Evolutionary conservation across 441 rosid genomes (phyloP).

Genomic region (Gossypium aridum): DNA sequence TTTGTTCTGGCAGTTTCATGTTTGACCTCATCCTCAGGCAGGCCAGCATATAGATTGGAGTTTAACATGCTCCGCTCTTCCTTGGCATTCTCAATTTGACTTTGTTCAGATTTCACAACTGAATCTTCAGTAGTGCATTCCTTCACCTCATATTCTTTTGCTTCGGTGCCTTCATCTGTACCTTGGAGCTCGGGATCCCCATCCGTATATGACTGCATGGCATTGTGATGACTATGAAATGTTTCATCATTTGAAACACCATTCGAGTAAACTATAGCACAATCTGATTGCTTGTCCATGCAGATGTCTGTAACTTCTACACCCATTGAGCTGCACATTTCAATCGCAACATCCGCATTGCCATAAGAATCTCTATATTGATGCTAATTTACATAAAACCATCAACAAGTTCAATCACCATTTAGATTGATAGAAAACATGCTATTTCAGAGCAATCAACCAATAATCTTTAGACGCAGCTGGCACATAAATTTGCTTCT

Average conservation of each 20-base stretch:
- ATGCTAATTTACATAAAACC: not conserved
- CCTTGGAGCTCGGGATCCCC: slow-evolving; percentile 40
- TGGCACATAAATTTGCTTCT: not conserved
- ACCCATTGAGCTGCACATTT: slow-evolving; percentile 43
- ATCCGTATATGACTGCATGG: slow-evolving; percentile 35
- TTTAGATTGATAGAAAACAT: not conserved
- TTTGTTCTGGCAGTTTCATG: slow-evolving; percentile 24
- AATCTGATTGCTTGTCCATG: slow-evolving; percentile 82
- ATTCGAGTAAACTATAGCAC: slow-evolving; percentile 41
- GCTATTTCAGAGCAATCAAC: slow-evolving; percentile 1
- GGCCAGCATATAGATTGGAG: slow-evolving; percentile 24
- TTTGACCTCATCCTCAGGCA: slow-evolving; percentile 26
- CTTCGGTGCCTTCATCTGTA: slow-evolving; percentile 49
- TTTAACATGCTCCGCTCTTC: slow-evolving; percentile 25
- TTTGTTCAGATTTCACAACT: slow-evolving; percentile 27
- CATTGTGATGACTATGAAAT: slow-evolving; percentile 32
- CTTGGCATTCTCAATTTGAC: slow-evolving; percentile 21
- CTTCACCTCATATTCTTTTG: slow-evolving; percentile 74
- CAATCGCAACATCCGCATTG: not conserved
- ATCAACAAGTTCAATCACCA: not conserved
- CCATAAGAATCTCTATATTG: slow-evolving; percentile 1
- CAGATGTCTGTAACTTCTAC: slow-evolving; percentile 62
- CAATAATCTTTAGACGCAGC: not conserved
- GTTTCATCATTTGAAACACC: slow-evolving; percentile 39
- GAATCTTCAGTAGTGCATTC: slow-evolving; percentile 65